Base-by-base conservation (phyloP, 108 stramenopile species). In the Skeletonema costatum region DNA sequence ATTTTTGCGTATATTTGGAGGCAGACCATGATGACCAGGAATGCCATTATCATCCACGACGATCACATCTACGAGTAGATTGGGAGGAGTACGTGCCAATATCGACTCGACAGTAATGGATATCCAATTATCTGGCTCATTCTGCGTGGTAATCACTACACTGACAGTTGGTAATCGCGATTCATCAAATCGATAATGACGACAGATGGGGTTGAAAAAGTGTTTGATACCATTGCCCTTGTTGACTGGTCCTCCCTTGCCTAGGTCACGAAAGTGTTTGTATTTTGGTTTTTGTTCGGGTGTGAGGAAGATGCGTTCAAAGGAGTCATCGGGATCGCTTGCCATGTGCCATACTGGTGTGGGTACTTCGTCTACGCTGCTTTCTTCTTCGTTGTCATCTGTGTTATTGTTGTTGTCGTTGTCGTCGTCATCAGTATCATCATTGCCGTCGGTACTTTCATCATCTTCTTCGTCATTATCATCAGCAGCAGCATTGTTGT, bases 21-120 rank as follows among this genome's bases (percentile, higher is more conserved):
- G 80, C 12, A 81, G 69, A 0, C 72, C 80, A 42, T 81, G 73
- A 36, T 74, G 64, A 4, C 77, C 80, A 1, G 80, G 80, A 7
- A 74, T 70, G 31, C 85, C 85, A 58, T 86, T 86, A 61, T 86
- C 85, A 50, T 86, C 85, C 0, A 86, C 85, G 1, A 86, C 60
- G 19, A 86, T 80, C 31, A 86, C 77, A 17, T 83, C 78, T 11
- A 50, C 35, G 14, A 86, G 64, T n/a, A 86, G 64, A 10, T 75
- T n/a, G 7, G 81, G 82, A 11, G 85, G 85, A 0, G 85, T 86
- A 16, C 85, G 72, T 13, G 81, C 85, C 68, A 86, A 61, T 48
- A 86, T 75, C 13, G 69, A 71, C 21, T 86, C 76, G 2, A 86
- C 85, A 5, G 74, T 73, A 32, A 83, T 61, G 0, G 74, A 66